These are phyloP conservation scores for Zasmidium angulare DNA, from an alignment of 2,329 filamentous ascomycete genomes.

Conservation along the genomic window DNA sequence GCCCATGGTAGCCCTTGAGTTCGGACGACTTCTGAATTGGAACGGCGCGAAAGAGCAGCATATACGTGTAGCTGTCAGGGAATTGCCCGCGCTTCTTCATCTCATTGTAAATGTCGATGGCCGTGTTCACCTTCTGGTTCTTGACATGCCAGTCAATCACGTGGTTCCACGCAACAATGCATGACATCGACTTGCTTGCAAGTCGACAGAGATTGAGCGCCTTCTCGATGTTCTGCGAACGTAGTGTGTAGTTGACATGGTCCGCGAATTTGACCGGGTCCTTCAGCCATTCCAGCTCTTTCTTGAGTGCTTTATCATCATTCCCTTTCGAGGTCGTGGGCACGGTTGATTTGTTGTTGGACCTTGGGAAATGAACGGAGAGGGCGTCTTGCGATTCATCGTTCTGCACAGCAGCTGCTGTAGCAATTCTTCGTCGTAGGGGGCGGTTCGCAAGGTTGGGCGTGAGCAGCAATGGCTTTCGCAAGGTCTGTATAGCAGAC, in stretches of 20 bases:
- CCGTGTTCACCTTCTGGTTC: slow-evolving; percentile 59
- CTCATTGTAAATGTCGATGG: slow-evolving; percentile 88
- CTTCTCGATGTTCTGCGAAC: slow-evolving; percentile 60
- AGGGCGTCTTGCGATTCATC: slow-evolving; percentile 20
- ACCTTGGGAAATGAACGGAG: slow-evolving; percentile 30
- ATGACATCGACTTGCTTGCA: slow-evolving; percentile 64
- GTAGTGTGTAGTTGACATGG: slow-evolving; percentile 63
- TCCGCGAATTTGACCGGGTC: slow-evolving; percentile 74
- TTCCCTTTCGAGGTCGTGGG: slow-evolving; percentile 3
- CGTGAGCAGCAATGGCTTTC: slow-evolving; percentile 25
- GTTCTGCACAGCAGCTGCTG: not conserved
- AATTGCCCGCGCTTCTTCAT: slow-evolving; percentile 92
- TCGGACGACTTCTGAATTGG: slow-evolving; percentile 35
- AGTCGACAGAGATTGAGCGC: slow-evolving; percentile 67
- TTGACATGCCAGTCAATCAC: slow-evolving; percentile 71
- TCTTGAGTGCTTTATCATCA: slow-evolving; percentile 40
- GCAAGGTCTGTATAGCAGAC: slow-evolving; percentile 11
- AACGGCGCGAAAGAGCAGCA: slow-evolving; percentile 76
- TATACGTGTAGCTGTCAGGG: slow-evolving; percentile 81
- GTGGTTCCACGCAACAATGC: slow-evolving; percentile 83
- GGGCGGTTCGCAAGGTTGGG: slow-evolving; percentile 14
- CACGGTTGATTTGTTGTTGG: slow-evolving; percentile 6
- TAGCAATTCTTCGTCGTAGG: slow-evolving; percentile 13
- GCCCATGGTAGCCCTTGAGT: slow-evolving; percentile 12
- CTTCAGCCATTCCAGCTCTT: slow-evolving; percentile 61